Conservation (phyloP, 2,329 filamentous ascomycete genomes). For the Scedosporium boydii region DNA sequence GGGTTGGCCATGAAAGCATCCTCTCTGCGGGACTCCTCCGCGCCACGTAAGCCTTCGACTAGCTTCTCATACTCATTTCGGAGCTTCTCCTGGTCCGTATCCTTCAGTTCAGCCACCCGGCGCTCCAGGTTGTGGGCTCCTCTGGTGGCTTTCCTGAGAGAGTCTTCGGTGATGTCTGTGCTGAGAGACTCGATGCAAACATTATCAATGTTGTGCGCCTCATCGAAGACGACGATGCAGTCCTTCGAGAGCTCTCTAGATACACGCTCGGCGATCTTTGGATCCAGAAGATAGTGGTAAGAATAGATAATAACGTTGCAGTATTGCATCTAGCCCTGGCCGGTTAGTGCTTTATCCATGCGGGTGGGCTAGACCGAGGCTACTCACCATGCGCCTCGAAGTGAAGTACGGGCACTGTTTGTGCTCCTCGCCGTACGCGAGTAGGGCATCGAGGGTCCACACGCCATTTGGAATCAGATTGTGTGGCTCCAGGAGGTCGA, state of each 20-base stretch:
- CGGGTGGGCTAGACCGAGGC: not conserved
- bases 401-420: constrained; percentile 99
- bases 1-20: constrained; percentile 97
- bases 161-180: constrained; percentile 94
- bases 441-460: constrained; percentile 84
- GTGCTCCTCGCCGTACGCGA: constrained; percentile 85
- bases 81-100: constrained; percentile 87
- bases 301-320: constrained; percentile 99
- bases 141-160: constrained; percentile 77
- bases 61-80: constrained; percentile 94
- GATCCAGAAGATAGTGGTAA: constrained; percentile 94
- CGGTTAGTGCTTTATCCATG: not conserved
- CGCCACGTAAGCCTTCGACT: constrained; percentile 80
- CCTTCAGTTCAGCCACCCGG: constrained; percentile 89
- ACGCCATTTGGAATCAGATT: constrained; percentile 91
- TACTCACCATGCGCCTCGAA: constrained; percentile 73
- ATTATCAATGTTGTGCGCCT: constrained; percentile 99
- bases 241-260: constrained; percentile 95
- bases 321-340: constrained; percentile 72
- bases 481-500: constrained; percentile 88
- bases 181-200: constrained; percentile 97
- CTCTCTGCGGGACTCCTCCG: constrained; percentile 82
- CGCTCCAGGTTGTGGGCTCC: constrained; percentile 85
- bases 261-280: constrained; percentile 92
- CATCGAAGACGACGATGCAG: constrained; percentile 97